These are phyloP conservation scores for Oryza brachyantha DNA, from an alignment of 176 grass and related monocot species.

Conservation along the genomic window DNA sequence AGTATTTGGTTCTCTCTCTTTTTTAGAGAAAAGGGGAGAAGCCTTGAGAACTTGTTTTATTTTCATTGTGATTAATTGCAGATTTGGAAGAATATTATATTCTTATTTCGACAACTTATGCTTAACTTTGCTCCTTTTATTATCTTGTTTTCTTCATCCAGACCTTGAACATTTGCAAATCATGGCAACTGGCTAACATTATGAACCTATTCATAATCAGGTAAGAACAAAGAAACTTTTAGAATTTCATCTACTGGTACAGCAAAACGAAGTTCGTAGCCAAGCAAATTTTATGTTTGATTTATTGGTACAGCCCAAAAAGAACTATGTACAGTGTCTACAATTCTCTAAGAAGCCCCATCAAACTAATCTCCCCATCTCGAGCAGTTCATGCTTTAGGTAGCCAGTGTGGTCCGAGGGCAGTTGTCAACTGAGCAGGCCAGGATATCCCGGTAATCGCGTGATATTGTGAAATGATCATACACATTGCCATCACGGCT, in stretches of 20 bases:
- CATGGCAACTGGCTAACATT: not conserved
- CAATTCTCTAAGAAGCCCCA: not conserved
- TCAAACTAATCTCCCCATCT: not conserved
- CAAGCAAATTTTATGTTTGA: not conserved
- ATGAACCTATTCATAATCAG: not conserved
- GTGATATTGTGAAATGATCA: constrained; percentile 66
- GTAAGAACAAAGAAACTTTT: not conserved
- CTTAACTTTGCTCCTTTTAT: not conserved
- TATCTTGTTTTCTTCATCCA: not conserved
- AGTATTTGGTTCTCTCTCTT: not conserved
- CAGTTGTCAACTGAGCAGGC: constrained; percentile 54
- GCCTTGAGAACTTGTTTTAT: not conserved
- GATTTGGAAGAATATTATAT: not conserved
- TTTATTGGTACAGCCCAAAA: not conserved
- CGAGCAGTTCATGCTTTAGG: not conserved
- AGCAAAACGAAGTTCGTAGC: not conserved
- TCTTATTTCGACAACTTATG: not conserved
- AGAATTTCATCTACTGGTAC: not conserved
- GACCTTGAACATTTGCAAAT: not conserved
- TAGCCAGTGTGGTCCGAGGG: constrained; percentile 46
- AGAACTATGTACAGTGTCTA: constrained; percentile 20
- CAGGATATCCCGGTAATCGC: constrained; percentile 63
- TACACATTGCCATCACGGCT: constrained; percentile 64
- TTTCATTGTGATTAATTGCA: not conserved
- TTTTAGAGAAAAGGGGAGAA: not conserved